phyloP scores from a whole-genome alignment of 2,329 filamentous ascomycete genomes.

The Cladosporium sp. region DNA sequence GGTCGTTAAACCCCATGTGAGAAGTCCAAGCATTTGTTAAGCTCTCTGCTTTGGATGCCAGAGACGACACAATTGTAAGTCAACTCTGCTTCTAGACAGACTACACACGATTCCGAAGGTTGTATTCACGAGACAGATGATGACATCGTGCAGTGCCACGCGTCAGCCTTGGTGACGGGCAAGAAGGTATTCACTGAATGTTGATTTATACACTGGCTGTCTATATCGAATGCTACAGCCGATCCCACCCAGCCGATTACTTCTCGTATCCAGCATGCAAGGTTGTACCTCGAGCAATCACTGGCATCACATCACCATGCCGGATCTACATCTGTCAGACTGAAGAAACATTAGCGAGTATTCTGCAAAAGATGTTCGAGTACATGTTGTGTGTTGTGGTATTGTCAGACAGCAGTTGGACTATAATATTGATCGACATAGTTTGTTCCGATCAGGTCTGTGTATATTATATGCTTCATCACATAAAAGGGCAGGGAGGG shows the following conservation, averaged over 20 bases:
- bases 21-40: neutral
- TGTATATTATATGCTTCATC: conserved; percentile 21
- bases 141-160: neutral
- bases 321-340: neutral
- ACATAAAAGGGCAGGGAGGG: neutral
- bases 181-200: neutral
- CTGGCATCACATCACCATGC: neutral
- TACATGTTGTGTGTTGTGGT: conserved; percentile 8
- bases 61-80: too few species aligned
- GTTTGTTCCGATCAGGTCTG: conserved; percentile 20
- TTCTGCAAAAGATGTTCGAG: neutral
- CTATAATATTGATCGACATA: conserved; percentile 20
- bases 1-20: neutral
- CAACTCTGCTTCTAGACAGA: neutral
- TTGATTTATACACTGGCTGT: neutral
- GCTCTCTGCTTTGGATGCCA: neutral
- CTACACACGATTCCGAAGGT: neutral
- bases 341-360: conserved; percentile 4
- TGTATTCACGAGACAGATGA: neutral
- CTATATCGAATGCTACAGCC: neutral
- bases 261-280: neutral
- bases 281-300: neutral
- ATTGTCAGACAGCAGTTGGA: conserved; percentile 23
- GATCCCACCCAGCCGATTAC: neutral
- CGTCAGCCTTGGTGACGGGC: neutral